Conservation (phyloP, 176 grass and related monocot species). For the Juncus effusus region DNA sequence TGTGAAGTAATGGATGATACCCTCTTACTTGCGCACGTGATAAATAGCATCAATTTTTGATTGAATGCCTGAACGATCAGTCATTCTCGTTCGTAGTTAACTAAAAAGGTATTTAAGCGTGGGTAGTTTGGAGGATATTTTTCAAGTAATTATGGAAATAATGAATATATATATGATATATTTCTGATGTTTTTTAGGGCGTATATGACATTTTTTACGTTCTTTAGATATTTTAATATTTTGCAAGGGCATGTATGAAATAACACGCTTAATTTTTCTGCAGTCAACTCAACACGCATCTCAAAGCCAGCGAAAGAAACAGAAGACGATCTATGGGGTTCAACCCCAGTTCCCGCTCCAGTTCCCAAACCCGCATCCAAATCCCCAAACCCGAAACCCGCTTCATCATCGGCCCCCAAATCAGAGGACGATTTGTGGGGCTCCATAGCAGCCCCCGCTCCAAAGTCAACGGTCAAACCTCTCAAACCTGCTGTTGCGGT, state of each 20-base stretch:
- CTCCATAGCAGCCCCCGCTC: constrained; percentile 69
- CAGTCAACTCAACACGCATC: constrained; percentile 41
- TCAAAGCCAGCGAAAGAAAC: constrained; percentile 47
- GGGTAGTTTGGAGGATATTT: no score
- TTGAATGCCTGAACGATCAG: not conserved
- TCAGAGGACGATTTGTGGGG: constrained; percentile 78
- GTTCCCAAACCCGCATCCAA: constrained; percentile 47
- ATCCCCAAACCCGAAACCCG: constrained; percentile 42
- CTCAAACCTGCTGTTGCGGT: constrained; percentile 29
- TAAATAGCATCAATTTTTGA: not conserved
- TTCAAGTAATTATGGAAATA: no score
- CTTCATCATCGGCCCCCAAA: constrained; percentile 32
- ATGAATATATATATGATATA: no score
- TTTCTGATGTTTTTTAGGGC: no score
- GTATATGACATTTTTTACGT: no score
- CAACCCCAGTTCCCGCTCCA: constrained; percentile 30
- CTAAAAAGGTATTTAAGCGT: no score
- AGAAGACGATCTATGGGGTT: constrained; percentile 78
- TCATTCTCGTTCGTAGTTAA: no score
- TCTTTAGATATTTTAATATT: no score
- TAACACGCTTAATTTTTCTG: constrained; percentile 27
- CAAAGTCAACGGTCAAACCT: constrained; percentile 59
- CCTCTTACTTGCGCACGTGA: constrained; percentile 7
- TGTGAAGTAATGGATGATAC: not conserved
- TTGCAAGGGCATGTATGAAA: no score